phyloP scores from a whole-genome alignment of 2,329 filamentous ascomycete species.

The Penicillium sclerotigenum region DNA sequence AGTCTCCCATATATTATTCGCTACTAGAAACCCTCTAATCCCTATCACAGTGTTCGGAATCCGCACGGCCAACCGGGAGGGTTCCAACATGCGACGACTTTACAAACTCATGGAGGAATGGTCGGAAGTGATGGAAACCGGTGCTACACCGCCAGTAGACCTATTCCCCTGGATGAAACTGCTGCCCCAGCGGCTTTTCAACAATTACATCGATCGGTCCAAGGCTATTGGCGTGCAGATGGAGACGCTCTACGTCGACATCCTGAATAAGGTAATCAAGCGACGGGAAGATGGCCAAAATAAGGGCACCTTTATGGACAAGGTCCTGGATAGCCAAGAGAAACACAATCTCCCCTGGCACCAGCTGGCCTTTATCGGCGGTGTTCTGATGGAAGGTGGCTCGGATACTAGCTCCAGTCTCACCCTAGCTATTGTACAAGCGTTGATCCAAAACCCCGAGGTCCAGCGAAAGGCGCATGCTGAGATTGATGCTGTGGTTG shows the following conservation, averaged over 20 bases:
- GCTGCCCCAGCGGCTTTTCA: neutral
- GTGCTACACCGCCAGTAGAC: slow-evolving; percentile 6
- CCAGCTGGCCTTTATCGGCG: neutral
- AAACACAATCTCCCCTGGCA: neutral
- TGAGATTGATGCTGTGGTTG: slow-evolving; percentile 2
- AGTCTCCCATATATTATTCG: neutral
- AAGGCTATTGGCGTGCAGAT: neutral
- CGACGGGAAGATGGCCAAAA: neutral
- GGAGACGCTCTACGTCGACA: neutral
- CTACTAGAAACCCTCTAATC: accelerated
- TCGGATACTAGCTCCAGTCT: neutral
- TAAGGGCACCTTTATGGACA: neutral
- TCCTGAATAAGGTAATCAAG: neutral
- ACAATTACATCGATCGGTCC: neutral
- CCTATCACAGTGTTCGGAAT: neutral
- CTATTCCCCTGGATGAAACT: neutral
- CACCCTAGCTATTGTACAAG: neutral
- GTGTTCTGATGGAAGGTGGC: slow-evolving; percentile 1
- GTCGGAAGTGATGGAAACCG: neutral
- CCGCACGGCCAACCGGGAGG: neutral
- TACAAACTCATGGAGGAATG: slow-evolving; percentile 5
- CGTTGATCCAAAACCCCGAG: neutral
- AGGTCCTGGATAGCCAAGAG: neutral
- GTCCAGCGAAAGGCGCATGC: neutral
- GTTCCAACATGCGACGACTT: neutral